Base-by-base conservation (phyloP, 169 alveolate genomes). In the Amoebophrya sp. region DNA sequence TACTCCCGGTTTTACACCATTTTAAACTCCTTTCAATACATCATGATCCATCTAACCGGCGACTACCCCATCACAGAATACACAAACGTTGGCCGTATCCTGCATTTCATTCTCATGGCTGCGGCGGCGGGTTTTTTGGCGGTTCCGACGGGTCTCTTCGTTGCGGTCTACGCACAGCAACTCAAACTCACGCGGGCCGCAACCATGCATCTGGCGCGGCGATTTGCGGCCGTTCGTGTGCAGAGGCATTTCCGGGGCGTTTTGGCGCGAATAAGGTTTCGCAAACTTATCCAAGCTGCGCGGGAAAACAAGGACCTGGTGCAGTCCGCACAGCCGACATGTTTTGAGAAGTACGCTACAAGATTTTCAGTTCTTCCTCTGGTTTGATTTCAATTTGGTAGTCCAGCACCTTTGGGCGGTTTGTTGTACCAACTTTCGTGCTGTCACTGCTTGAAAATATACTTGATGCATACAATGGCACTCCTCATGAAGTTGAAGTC, bases 91-190 rank as follows among this genome's bases (percentile, higher is more conserved):
- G 83, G 83, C 7, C 83, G 83, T 25, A n/a, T 66, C 35, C 35
- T 18, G 39, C 83, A 66, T 25, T 2, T 66, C 35, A 25, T 66
- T 3, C 83, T 66, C 29, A 66, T 66, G 83, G 83, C 83, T 3
- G 83, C 83, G 83, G 83, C 83, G 35, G 83, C 83, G 35, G 83
- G 83, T 25, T 66, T 66, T 25, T 25, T 66, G 35, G 83, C 83
- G 83, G 83, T 66, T 2, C 83, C 83, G 10, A 66, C 83, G 35
- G 83, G 83, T 7, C 83, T 66, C 35, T 66, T 66, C 35, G 83
- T 66, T 25, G 83, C 83, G 7, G 83, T 66, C 35, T 66, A 66
- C 83, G 32, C 35, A 2, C 83, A 66, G 35, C 83, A 66, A 25
- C 35, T 66, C 32, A 66, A 66, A n/a, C 35, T 66, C 38, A 66